Conservation (phyloP, 1,284 basidiomycete genomes). For the Microbotryum violaceum region DNA sequence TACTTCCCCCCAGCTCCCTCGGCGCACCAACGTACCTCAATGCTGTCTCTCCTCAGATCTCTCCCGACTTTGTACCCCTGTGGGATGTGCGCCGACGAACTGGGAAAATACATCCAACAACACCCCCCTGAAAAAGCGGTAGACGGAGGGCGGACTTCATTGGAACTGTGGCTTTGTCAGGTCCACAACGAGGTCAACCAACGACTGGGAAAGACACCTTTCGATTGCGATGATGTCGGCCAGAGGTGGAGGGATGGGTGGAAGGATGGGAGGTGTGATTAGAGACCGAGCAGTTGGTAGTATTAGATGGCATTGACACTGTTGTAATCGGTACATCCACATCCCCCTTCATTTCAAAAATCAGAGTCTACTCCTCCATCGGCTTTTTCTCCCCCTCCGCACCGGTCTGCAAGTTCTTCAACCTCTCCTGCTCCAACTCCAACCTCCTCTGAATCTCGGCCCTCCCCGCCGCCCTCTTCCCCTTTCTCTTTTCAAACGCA, state of each 20-base stretch:
- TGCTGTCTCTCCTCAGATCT: constrained; percentile 67
- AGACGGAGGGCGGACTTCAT: constrained; percentile 51
- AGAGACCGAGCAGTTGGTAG: background rate
- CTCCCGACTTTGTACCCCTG: constrained; percentile 82
- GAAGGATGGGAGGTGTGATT: constrained; percentile 77
- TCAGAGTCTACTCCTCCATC: constrained; percentile 9
- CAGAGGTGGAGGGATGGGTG: constrained; percentile 89
- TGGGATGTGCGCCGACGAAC: constrained; percentile 69
- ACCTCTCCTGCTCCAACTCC: constrained; percentile 19
- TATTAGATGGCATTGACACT: background rate
- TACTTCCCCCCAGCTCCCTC: constrained; percentile 80
- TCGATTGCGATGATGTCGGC: constrained; percentile 69
- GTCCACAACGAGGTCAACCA: constrained; percentile 85
- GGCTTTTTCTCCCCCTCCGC: constrained; percentile 9
- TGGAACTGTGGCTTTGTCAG: constrained; percentile 81
- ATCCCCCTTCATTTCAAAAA: constrained; percentile 1
- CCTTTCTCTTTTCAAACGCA: background rate
- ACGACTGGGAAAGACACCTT: constrained; percentile 69
- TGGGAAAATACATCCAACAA: constrained; percentile 57
- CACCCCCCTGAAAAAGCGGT: constrained; percentile 60
- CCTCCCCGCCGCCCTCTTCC: constrained; percentile 20
- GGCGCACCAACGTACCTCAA: constrained; percentile 62
- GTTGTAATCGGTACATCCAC: background rate
- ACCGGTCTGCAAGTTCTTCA: constrained; percentile 5
- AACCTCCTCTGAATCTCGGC: constrained; percentile 23